Evolutionary conservation across 108 stramenopile species (phyloP).

Genomic region (Pseudonitzschia pungens): DNA sequence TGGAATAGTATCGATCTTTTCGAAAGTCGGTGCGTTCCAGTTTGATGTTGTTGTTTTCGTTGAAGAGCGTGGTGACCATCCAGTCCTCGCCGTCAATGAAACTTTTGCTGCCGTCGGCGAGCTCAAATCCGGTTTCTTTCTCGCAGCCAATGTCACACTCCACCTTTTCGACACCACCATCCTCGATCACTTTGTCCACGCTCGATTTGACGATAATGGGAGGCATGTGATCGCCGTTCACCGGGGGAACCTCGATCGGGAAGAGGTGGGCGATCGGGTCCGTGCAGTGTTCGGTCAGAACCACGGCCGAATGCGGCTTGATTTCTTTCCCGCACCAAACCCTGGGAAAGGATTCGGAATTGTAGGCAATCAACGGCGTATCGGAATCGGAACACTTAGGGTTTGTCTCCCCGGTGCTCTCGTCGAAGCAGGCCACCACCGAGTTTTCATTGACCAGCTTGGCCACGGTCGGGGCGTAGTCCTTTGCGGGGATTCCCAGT

Average conservation of each 20-base stretch:
- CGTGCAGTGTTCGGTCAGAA: constrained; percentile 21
- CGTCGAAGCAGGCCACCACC: constrained; percentile 13
- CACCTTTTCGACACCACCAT: constrained; percentile 4
- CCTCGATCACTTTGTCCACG: not conserved
- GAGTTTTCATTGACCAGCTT: constrained; percentile 10
- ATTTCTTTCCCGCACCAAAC: constrained; percentile 46
- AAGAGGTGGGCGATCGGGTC: constrained; percentile 30
- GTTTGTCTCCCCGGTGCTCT: not conserved
- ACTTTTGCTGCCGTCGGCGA: not conserved
- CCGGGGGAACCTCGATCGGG: constrained; percentile 24
- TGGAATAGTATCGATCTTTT: constrained; percentile 40
- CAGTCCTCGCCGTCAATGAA: constrained; percentile 43
- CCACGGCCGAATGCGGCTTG: constrained; percentile 29
- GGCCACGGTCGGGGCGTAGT: not conserved
- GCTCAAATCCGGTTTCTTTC: constrained; percentile 15
- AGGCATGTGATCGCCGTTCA: constrained; percentile 38
- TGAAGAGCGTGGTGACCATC: constrained; percentile 20
- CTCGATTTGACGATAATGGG: constrained; percentile 39
- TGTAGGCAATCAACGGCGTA: constrained; percentile 43
- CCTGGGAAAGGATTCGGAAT: constrained; percentile 33
- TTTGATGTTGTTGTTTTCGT: constrained; percentile 7
- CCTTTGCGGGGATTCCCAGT: not conserved
- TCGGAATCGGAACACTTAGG: constrained; percentile 31
- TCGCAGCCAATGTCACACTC: constrained; percentile 48
- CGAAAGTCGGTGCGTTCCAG: constrained; percentile 39